Base-by-base conservation (phyloP, 2,329 filamentous ascomycete species). In the Tricladium varicosporioides region DNA sequence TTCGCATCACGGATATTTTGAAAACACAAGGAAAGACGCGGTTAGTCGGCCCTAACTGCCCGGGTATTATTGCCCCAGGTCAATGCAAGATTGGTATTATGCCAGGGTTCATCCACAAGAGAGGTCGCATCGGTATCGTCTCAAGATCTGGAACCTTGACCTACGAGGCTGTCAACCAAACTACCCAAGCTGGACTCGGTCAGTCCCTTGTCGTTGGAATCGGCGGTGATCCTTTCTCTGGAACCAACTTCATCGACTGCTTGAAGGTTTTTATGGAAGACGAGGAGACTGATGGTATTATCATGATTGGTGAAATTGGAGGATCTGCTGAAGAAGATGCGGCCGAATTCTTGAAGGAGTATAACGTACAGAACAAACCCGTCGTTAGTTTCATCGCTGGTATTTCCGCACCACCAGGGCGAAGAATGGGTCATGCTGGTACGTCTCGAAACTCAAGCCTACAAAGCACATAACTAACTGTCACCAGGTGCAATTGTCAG, bases 1-100 rank as follows among this genome's bases (percentile, higher is more conserved):
- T 97, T 70, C 92, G 93, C 79, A 96, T 97, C 76, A 97, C 94
- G 74, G 86, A 92, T 75, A 96, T 97, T 76, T 85, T 99, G 74
- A 97, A 97, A 85, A 91, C 92, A 55, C 94, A 99, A 80, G 87
- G 80, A 82, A 97, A 97, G 85, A 97, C 93, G 67, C 89, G 94
- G 73, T 84, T 99, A 71, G 92, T 97, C 62, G 93, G 93, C 67
- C 93, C 93, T 72, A 99, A 97, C 83, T 99, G 94, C 82, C 94
- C 94, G 64, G 94, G 93, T 75, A 93, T 97, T 78, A 97, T 97
- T 76, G 93, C 83, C 54, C 84, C 85, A 60, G 94, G 93, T 70
- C 93, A 96, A 85, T 99, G 94, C 86, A 99, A 99, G 83, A 97
- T 99, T 73, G 94, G 94, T 74, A 99, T 99, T 80, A 97, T 99